Evolutionary conservation across 2,329 filamentous ascomycete genomes (phyloP).

Genomic region (Fusarium marasasianum): DNA sequence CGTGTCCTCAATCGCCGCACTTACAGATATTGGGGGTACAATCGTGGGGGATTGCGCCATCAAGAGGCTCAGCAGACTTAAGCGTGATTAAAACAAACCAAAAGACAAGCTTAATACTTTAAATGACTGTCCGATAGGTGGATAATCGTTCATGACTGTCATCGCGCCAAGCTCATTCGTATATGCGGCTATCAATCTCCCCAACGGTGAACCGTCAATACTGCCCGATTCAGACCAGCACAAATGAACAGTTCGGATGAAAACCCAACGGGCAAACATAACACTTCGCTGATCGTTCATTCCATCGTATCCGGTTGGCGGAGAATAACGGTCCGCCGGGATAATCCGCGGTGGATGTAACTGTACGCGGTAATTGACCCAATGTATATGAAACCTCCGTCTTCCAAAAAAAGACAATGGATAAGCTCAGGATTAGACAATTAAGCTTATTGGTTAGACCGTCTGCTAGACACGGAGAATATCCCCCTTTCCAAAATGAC

Average conservation of each 20-base stretch:
- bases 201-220: background rate
- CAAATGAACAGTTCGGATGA: background rate
- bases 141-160: background rate
- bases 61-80: background rate
- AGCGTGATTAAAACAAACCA: background rate
- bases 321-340: constrained; percentile 4
- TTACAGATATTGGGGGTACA: background rate
- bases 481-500: background rate
- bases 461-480: background rate
- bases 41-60: background rate
- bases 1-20: too few species aligned
- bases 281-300: background rate
- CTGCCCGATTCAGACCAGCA: background rate
- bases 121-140: background rate
- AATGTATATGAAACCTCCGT: constrained; percentile 2
- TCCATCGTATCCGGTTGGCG: background rate
- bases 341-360: background rate
- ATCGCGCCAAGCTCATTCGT: background rate
- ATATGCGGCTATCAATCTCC: background rate
- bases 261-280: background rate
- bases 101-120: background rate
- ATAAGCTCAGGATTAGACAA: background rate
- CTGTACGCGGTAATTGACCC: constrained; percentile 9
- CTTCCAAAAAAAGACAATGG: background rate
- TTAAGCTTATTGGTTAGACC: background rate